Conservation (phyloP, 164 flowering plant genomes). For the Nymphaea colorata region DNA sequence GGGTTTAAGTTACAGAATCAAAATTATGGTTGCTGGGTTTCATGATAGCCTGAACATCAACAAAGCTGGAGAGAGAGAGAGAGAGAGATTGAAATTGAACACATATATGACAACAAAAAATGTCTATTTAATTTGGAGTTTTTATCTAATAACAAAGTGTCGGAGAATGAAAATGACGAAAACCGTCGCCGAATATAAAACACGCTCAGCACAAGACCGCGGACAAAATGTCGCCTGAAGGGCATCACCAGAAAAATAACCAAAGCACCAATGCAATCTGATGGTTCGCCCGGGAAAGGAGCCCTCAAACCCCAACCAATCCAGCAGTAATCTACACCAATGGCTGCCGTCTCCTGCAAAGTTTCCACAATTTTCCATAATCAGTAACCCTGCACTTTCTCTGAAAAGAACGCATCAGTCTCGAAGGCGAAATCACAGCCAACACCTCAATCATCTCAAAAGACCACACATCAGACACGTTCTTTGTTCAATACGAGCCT, state of each 20-base stretch:
- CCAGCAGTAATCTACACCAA: constrained; percentile 20
- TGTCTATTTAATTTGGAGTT: not conserved
- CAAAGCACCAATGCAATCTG: constrained; percentile 1
- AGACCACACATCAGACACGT: no score
- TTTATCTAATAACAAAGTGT: not conserved
- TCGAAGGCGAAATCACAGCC: no score
- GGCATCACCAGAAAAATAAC: constrained; percentile 14
- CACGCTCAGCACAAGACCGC: not conserved
- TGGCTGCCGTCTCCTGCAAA: constrained; percentile 66
- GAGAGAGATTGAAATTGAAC: not conserved
- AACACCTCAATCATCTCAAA: no score
- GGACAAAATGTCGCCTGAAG: constrained; percentile 3
- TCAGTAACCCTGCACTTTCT: not conserved
- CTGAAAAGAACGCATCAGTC: no score
- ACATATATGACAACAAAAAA: not conserved
- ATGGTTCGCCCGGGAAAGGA: constrained; percentile 6
- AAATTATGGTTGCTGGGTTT: no score
- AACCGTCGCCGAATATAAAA: not conserved
- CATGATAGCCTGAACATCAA: no score
- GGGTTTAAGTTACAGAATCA: no score
- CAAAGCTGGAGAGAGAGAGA: no score
- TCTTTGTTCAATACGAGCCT: no score
- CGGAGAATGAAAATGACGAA: not conserved
- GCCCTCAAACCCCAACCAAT: not conserved
- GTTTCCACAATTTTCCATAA: not conserved